Evolutionary conservation across 495 filamentous ascomycete genomes (phyloP).

Genomic region (Hypoxylon cercidicola): DNA sequence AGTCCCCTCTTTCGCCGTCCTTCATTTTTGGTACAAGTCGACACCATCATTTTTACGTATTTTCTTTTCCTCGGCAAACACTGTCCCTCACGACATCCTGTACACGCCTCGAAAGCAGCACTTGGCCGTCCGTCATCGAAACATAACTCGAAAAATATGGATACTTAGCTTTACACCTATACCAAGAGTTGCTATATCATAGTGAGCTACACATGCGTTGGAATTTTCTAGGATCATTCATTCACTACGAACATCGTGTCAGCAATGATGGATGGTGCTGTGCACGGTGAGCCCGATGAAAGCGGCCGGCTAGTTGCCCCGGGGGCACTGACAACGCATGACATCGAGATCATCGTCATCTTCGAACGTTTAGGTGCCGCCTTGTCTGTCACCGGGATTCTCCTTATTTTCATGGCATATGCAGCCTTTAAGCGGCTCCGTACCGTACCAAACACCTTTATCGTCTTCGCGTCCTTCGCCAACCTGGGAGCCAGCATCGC

Average conservation of each 20-base stretch:
- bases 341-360: conserved; percentile 50
- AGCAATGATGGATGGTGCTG: conserved; percentile 19
- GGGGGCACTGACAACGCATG: conserved; percentile 24
- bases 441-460: conserved; percentile 83
- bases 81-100: no score
- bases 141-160: not conserved
- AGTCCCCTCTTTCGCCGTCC: not conserved
- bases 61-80: not conserved
- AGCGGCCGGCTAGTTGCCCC: conserved; percentile 7
- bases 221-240: conserved; percentile 5
- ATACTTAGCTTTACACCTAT: not conserved
- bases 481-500: conserved; percentile 83
- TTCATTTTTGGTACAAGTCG: not conserved
- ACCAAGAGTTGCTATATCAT: not conserved
- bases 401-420: conserved; percentile 78
- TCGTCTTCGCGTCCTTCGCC: conserved; percentile 85
- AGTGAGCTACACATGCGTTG: not conserved
- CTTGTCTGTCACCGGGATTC: conserved; percentile 74
- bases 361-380: conserved; percentile 61
- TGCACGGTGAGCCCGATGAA: conserved; percentile 21
- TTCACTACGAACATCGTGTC: not conserved
- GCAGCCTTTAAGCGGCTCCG: conserved; percentile 66
- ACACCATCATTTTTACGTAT: not conserved
- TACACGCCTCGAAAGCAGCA: no score
- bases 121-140: no score